Evolutionary conservation across 2,329 filamentous ascomycete genomes (phyloP).

Genomic region (Huntiella omanensis): DNA sequence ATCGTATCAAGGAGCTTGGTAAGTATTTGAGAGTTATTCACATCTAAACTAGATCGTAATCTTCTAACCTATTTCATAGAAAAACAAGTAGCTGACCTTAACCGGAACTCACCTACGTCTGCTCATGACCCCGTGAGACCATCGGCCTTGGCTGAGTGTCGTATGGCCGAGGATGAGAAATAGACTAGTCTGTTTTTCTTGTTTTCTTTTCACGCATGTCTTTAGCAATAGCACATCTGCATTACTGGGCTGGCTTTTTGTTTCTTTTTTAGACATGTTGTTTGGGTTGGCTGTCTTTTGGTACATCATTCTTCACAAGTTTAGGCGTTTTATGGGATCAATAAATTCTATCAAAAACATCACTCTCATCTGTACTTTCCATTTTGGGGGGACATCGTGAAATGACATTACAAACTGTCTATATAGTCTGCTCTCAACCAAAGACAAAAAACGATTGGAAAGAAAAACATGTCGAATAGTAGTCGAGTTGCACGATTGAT

Average conservation of each 20-base stretch:
- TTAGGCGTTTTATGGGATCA: too few species aligned
- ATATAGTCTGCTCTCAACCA: too few species aligned
- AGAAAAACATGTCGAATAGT: too few species aligned
- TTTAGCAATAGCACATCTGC: background rate
- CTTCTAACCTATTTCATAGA: conserved; percentile 20
- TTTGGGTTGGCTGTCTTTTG: too few species aligned
- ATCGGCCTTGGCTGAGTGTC: conserved; percentile 26
- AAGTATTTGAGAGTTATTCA: conserved; percentile 14
- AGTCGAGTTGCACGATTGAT: background rate
- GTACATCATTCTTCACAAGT: too few species aligned
- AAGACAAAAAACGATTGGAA: too few species aligned
- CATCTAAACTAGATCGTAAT: background rate
- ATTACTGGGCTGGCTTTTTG: too few species aligned
- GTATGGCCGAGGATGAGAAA: background rate
- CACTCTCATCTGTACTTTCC: too few species aligned
- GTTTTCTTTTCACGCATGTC: background rate
- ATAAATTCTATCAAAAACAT: too few species aligned
- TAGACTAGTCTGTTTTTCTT: background rate
- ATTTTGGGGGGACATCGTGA: too few species aligned
- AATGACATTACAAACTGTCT: too few species aligned
- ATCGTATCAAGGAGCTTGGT: conserved; percentile 57
- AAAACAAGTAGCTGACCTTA: conserved; percentile 30
- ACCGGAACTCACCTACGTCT: conserved; percentile 19
- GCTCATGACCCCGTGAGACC: conserved; percentile 25
- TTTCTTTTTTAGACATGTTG: too few species aligned